Evolutionary conservation across 345 rosid genomes (phyloP), one percentile per base, ranked within the genome.

Genomic region (Gossypium ekmanianum): DNA sequence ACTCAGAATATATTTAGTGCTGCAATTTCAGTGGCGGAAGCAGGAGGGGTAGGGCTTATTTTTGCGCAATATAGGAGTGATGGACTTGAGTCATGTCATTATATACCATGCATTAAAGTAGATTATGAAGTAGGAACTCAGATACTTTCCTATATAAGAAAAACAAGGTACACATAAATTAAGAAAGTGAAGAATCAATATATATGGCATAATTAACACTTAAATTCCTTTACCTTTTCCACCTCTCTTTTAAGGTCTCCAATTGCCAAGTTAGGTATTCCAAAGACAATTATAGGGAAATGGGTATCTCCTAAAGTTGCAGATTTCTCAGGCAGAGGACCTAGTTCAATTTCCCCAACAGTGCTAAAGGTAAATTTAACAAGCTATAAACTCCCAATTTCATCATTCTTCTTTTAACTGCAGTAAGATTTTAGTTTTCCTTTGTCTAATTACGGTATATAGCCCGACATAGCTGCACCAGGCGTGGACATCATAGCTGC

Each of bases 401-500:
- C 41, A 4, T 34, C 41, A 1, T 34, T 34, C 7, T 34, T 34
- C 41, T 34, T 34, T 5, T 34, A 59, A 24, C 41, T 59, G 39
- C 39, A 0, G 76, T 11, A 39, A 1, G 84, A 84, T 0, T 85
- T 85, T 80, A 81, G 85, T 39, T 86, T 90, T 6, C 56, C 56
- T 88, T 56, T 61, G 6, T 18, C 24, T 45, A 59, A 50, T 58
- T 8, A 29, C 68, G 34, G 9, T 79, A 88, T 58, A 4, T 26
- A 90, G 94, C 98, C 98, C 61, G 98, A 94, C 76, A 72, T 94
- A 52, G 82, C 91, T 39, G 97, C 98, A 7, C 97, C 98, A 1
- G 98, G 97, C 43, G 76, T 92, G 22, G 82, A 86, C 79, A 91
- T 94, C 71, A 78, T 94, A 9, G 97, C 94, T 3, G 95, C 88